Conservation (phyloP, 1,284 basidiomycete genomes). For the Takashimella koratensis region DNA sequence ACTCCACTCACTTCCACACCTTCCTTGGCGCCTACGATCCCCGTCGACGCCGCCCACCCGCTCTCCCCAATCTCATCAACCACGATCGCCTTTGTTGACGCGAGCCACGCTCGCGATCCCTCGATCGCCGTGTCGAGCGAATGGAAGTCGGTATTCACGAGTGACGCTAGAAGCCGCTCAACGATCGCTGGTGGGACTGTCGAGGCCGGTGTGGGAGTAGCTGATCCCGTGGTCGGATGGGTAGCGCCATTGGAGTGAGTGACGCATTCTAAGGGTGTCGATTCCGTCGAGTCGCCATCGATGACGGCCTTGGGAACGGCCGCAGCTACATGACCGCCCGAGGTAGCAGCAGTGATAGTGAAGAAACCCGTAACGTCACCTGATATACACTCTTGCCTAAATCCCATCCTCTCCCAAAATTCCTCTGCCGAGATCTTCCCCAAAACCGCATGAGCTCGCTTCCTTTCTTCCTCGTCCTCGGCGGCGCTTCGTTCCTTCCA, state of each 20-base stretch:
- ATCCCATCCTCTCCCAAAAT: slow-evolving; percentile 93
- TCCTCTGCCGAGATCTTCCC: slow-evolving; percentile 56
- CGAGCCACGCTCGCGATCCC: slow-evolving; percentile 67
- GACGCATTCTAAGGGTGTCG: not conserved
- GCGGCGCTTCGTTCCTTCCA: slow-evolving; percentile 38
- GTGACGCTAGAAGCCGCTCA: slow-evolving; percentile 62
- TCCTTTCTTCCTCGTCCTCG: slow-evolving; percentile 45
- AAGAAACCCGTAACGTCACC: slow-evolving; percentile 88
- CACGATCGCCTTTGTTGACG: slow-evolving; percentile 52
- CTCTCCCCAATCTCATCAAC: slow-evolving; percentile 35
- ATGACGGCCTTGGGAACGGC: not conserved
- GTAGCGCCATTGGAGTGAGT: not conserved
- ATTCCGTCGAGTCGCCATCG: not conserved
- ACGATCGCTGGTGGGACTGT: slow-evolving; percentile 62
- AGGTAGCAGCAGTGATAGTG: slow-evolving; percentile 36
- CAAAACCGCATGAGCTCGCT: slow-evolving; percentile 48
- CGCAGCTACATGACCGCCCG: not conserved
- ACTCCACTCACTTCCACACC: slow-evolving; percentile 13
- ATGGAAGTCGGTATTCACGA: slow-evolving; percentile 76
- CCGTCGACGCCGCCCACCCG: slow-evolving; percentile 23
- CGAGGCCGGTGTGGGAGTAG: not conserved
- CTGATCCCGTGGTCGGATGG: not conserved
- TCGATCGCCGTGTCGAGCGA: slow-evolving; percentile 60
- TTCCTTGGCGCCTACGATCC: slow-evolving; percentile 20
- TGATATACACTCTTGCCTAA: slow-evolving; percentile 83